Conservation (phyloP, 116 monocot genomes). For the Dioscorea cayenensis region DNA sequence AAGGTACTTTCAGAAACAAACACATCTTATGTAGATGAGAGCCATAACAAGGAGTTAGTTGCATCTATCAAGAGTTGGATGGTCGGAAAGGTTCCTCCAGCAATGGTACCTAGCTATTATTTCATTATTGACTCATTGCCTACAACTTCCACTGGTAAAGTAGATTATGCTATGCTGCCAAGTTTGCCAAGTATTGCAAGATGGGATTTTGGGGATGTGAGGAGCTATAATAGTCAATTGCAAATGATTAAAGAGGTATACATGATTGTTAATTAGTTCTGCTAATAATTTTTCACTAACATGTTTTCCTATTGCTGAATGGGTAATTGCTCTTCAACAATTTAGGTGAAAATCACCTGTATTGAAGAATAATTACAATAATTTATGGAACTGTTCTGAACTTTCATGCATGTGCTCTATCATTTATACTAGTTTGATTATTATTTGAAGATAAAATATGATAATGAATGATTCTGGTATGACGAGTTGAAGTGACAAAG, state of each 20-base stretch:
- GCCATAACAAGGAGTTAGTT: constrained; percentile 18
- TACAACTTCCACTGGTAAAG: constrained; percentile 54
- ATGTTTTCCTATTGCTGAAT: no score
- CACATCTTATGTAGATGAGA: constrained; percentile 3
- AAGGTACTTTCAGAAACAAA: not conserved
- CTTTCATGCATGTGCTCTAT: no score
- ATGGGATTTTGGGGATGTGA: constrained; percentile 8
- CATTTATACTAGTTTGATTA: no score
- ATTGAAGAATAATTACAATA: no score
- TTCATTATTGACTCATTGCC: constrained; percentile 38
- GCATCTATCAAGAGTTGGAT: constrained; percentile 59
- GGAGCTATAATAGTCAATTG: constrained; percentile 22
- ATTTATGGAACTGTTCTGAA: no score
- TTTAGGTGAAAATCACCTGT: no score
- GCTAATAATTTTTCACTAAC: not conserved
- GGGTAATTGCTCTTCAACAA: no score
- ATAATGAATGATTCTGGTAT: no score
- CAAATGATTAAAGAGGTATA: constrained; percentile 65
- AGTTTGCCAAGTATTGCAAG: constrained; percentile 18
- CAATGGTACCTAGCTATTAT: constrained; percentile 63
- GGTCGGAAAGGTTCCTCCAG: constrained; percentile 48
- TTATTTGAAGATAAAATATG: no score
- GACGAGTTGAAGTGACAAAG: no score
- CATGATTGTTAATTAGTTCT: not conserved
- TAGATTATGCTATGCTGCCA: constrained; percentile 57